Conservation (phyloP, 106 monocot species). For the Allium cepa region DNA sequence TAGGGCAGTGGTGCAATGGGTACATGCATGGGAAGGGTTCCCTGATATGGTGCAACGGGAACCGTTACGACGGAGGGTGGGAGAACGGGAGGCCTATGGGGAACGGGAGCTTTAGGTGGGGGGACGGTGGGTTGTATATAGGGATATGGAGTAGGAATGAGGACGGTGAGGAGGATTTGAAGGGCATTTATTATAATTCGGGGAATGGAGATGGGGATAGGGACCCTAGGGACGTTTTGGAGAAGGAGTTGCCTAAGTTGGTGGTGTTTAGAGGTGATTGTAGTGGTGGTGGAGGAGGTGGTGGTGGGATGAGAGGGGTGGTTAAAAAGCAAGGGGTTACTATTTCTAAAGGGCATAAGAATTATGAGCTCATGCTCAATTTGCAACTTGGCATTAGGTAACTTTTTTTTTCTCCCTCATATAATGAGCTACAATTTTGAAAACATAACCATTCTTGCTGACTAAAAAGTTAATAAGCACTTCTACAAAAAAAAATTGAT, state of each 20-base stretch:
- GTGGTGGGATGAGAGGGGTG: not conserved
- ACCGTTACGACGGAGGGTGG: slow-evolving; percentile 26
- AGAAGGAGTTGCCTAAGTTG: slow-evolving; percentile 8
- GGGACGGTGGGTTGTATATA: not conserved
- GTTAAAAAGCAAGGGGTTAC: slow-evolving; percentile 57
- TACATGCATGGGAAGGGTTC: slow-evolving; percentile 20
- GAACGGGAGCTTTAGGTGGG: slow-evolving; percentile 25
- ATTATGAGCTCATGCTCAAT: slow-evolving; percentile 86
- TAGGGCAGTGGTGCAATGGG: slow-evolving; percentile 27
- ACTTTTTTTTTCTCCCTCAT: not conserved
- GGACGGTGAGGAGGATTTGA: slow-evolving; percentile 6
- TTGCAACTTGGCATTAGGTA: slow-evolving; percentile 58
- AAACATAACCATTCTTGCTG: no score
- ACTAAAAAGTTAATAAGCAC: no score
- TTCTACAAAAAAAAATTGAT: no score
- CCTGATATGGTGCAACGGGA: slow-evolving; percentile 6
- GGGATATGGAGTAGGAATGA: not conserved
- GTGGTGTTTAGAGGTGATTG: slow-evolving; percentile 28
- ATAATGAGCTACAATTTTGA: no score
- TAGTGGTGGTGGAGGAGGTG: slow-evolving; percentile 21
- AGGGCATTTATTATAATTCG: slow-evolving; percentile 29
- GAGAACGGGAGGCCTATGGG: slow-evolving; percentile 27
- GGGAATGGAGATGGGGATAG: slow-evolving; percentile 6
- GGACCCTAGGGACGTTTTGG: slow-evolving; percentile 6
- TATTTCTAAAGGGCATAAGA: slow-evolving; percentile 61